Evolutionary conservation across 2,329 filamentous ascomycete species (phyloP).

Genomic region (Colletotrichum orbiculare): DNA sequence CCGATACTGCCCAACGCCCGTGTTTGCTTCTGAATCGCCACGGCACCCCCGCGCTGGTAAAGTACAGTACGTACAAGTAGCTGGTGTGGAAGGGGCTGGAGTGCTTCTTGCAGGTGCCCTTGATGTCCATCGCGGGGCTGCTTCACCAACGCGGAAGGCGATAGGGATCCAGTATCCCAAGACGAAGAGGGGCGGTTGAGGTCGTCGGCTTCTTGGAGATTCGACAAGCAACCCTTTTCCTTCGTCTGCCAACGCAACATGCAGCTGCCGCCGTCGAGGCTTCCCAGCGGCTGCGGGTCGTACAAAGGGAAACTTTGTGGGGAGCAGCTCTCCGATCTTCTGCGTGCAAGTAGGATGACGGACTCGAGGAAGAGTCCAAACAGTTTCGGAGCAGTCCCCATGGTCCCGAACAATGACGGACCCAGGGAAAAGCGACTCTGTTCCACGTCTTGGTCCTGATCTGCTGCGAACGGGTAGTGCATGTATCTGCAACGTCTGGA

Average conservation of each 20-base stretch:
- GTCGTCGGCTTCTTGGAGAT: slow-evolving; percentile 14
- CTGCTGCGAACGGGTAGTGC: too few relatives aligned
- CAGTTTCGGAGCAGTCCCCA: too few relatives aligned
- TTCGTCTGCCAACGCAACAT: slow-evolving; percentile 37
- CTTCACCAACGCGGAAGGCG: slow-evolving; percentile 20
- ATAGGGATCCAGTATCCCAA: slow-evolving; percentile 30
- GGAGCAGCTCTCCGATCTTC: slow-evolving; percentile 25
- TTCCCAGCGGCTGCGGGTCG: slow-evolving; percentile 35
- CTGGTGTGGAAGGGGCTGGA: neutral
- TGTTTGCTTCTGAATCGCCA: neutral
- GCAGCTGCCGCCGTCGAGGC: slow-evolving; percentile 33
- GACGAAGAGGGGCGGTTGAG: slow-evolving; percentile 17
- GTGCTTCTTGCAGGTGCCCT: neutral
- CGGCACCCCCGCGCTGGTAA: too few relatives aligned
- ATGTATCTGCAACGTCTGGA: neutral
- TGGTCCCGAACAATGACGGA: too few relatives aligned
- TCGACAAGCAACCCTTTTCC: slow-evolving; percentile 28
- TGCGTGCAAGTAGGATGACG: slow-evolving; percentile 32
- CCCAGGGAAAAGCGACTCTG: too few relatives aligned
- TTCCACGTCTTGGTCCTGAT: too few relatives aligned
- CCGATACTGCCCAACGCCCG: neutral
- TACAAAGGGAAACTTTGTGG: slow-evolving; percentile 29
- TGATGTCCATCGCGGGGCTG: slow-evolving; percentile 25
- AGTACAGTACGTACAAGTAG: too few relatives aligned
- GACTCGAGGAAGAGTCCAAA: slow-evolving; percentile 9